Base-by-base conservation (phyloP, 2,329 filamentous ascomycete species). In the Talaromyces albobiverticillius region DNA sequence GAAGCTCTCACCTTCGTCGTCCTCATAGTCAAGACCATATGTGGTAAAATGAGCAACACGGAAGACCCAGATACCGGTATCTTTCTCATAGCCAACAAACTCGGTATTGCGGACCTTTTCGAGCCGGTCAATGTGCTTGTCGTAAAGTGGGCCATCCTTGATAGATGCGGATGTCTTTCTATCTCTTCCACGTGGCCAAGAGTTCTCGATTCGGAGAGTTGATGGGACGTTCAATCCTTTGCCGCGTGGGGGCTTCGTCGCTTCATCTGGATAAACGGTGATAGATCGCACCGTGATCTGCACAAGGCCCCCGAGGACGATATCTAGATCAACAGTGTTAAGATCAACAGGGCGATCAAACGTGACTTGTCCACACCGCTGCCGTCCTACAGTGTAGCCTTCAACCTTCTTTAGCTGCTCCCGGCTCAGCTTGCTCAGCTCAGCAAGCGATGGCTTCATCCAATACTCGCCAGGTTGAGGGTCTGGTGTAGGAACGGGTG, bases 11-110 rank as follows among this genome's bases (percentile, higher is more conserved):
- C 79, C 77, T 62, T 83, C 83, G 7, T 78, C 78, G 45, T 86
- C 80, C 7, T 83, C 84, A 25, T 89, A 90, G 59, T 93, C 88
- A 51, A 97, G 80, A 38, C 89, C 92, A 67, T 99, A 99, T 1
- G 91, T 96, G 1, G 93, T 97, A 71, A 95, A 99, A 71, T 99
- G 94, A 65, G 93, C 86, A n/a, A 99, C 94, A 9, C 79, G 85
- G 76, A 99, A 99, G 13, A 83, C 83, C 95, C 95, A 99, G 45
- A 89, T 82, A 50, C 93, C 94, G 50, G 85, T 91, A 1, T 89
- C 80, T 54, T 80, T 78, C 59, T 95, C 82, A 70, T 96, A 99
- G 63, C 81, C 80, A 62, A 92, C 79, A 64, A 96, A 97, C 3
- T 84, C 84, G 0, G 94, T 97, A 68, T 90, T 87, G 8, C 78